Base-by-base conservation (phyloP, 371 early-diverging fungal species). In the Mortierella sp. region DNA sequence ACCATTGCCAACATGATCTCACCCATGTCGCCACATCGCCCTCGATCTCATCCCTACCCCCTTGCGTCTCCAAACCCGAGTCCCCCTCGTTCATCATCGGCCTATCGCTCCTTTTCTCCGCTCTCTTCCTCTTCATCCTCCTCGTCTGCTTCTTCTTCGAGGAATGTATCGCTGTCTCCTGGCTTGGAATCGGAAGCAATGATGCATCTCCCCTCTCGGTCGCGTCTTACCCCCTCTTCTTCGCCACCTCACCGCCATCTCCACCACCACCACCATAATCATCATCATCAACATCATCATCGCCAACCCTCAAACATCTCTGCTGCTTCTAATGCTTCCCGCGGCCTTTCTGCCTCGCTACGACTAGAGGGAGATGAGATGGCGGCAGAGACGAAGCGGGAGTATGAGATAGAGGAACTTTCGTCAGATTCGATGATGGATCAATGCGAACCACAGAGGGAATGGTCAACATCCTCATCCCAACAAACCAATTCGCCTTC, bases 401-500 rank as follows among this genome's bases (percentile, higher is more conserved):
- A 48, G 5, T 61, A 72, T 41, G 64, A n/a, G 22, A 47, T 69
- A 26, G 80, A 80, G 48, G 66, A 76, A 44, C 45, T 76, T 16
- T 64, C 71, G 29, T 65, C 73, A 19, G 76, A 72, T 22, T 72
- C 76, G 40, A 72, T 61, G 76, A 80, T 80, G 80, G 80, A 76
- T 55, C 77, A 73, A n/a, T 80, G 80, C 31, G 80, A 80, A 39
- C 80, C 80, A 14, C 77, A 76, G 63, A 29, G 70, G 31, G 63
- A 53, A 14, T 75, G 76, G 80, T 80, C 80, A 2, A 64, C 80
- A 24, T 53, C 77, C 34, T 72, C 73, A 29, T 76, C 80, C 8
- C 76, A 58, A 64, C 76, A 65, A 10, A 76, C 80, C 26, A 80
- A 63, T 31, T 80, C 80, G 10, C 80, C 80, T 16, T 80, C 80